Evolutionary conservation across 2,329 filamentous ascomycete species (phyloP), one percentile per base, ranked within the genome.

Genomic region (Huntiella abstrusa): DNA sequence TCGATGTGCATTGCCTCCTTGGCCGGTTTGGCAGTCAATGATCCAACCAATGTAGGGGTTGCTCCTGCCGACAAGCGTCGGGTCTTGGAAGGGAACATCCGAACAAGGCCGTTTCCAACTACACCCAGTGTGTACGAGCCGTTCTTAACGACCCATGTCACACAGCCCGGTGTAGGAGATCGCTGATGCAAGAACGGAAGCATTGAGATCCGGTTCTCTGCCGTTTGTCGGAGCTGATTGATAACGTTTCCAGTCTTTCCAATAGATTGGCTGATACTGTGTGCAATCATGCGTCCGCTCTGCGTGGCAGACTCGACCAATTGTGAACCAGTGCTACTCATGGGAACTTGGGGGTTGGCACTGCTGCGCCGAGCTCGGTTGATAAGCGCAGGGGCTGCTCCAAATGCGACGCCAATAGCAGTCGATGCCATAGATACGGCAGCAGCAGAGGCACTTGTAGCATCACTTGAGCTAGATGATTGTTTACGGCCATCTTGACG

Each of bases 181-280:
- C 60, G 59, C n/a, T 66, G 58, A 28, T 42, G 39, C n/a, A 46
- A 48, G 41, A 71, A 69, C 8, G 64, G 62, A 8, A 80, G 81
- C 28, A 85, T 64, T 40, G 80, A 73, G 37, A 86, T 71, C 51
- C 83, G 74, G 59, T 83, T 85, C 57, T 85, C 81, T 8, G 77
- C 77, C 0, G 75, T 81, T 54, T 85, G 80, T 41, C 81, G 76
- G 49, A 86, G 70, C 53, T 81, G 75, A 53, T 69, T 80, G 58
- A 81, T 75, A 38, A 71, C 72, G 11, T 70, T 75, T 48, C 77
- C 80, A n/a, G 79, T 81, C 57, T 79, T 80, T 36, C 77, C 79
- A 22, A 85, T 70, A 3, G 81, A 84, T 57, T 76, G 77, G 57
- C 76, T 83, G 51, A 87, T 77, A 40, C 79, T 80, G 43, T 77